These are phyloP conservation scores for Neofusicoccum umdonicola DNA, from an alignment of 2,329 filamentous ascomycete genomes.

Conservation along the genomic window DNA sequence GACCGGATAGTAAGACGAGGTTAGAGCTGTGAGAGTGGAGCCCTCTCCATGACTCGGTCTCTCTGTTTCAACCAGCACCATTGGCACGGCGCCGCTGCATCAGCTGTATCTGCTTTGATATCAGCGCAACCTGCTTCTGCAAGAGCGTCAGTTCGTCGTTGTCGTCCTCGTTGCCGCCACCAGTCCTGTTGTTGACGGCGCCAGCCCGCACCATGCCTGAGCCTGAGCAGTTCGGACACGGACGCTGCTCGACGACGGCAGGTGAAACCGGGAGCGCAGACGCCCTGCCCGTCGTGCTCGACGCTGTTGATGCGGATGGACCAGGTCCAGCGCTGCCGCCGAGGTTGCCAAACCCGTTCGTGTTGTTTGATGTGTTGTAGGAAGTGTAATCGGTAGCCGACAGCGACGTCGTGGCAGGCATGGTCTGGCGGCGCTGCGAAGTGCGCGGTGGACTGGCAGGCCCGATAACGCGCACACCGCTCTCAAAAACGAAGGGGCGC, in stretches of 20 bases:
- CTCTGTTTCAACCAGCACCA: conserved; percentile 12
- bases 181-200: conserved; percentile 5
- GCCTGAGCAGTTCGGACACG: conserved; percentile 11
- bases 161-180: conserved; percentile 1
- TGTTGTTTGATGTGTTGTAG: conserved; percentile 8
- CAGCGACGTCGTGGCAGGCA: conserved; percentile 7
- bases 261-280: conserved; percentile 8
- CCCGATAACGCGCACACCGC: conserved; percentile 19
- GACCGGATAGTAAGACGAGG: background rate
- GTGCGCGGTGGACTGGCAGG: conserved; percentile 14
- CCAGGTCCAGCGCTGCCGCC: background rate
- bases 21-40: background rate
- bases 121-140: conserved; percentile 18
- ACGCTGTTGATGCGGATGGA: conserved; percentile 6
- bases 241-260: conserved; percentile 8
- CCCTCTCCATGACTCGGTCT: background rate
- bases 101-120: conserved; percentile 18
- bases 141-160: conserved; percentile 17
- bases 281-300: conserved; percentile 11
- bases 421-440: conserved; percentile 1
- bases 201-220: conserved; percentile 10
- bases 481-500: conserved; percentile 20
- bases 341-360: conserved; percentile 12
- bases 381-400: conserved; percentile 2
- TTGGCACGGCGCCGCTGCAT: conserved; percentile 18